Base-by-base conservation (phyloP, 768 basidiomycete genomes). In the Neoboletus magnificus region DNA sequence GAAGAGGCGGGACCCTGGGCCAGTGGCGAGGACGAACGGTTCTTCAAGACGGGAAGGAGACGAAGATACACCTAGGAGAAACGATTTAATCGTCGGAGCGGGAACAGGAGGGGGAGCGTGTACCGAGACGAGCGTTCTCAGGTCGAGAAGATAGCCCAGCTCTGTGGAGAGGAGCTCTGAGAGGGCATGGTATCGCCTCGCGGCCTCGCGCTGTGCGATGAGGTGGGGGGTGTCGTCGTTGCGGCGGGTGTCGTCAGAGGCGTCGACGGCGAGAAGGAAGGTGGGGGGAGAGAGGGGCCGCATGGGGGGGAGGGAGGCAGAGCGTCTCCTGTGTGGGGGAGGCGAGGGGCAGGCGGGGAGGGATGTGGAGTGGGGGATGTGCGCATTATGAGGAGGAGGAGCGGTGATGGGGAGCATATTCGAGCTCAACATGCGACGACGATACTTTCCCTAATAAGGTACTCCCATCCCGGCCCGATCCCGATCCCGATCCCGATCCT, bases 111-210 rank as follows among this genome's bases (percentile, higher is more conserved):
- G 56, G 15, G 44, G n/a, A 1, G 32, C n/a, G 72, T 80, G 57
- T 68, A 92, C 93, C 59, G 80, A 79, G 53, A 93, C 88, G 42
- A 98, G 78, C 10, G 81, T 81, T 57, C 84, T 82, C 63, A 98
- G 72, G 71, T 95, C 93, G 49, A 78, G 68, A 10, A 93, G 78
- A 69, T 98, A 98, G 8, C 84, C 83, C 20, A 83, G 76, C 75
- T 98, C 96, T 1, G 93, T 95, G 54, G 82, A 77, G 25, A 98
- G 78, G 39, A 98, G 76, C 72, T 98, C 96, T 60, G 84, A 78
- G 48, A 98, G 80, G 7, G 92, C 89, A 64, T 97, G 87, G 59
- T 81, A 86, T 52, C 75, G 79, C 47, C 83, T 69, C 15, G 76
- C 61, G 35, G 75, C 65, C 46, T 86, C 84, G 33, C 54, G 51